These are phyloP conservation scores for Colletotrichum tamarilloi DNA, from an alignment of 2,329 filamentous ascomycete genomes.

Conservation along the genomic window DNA sequence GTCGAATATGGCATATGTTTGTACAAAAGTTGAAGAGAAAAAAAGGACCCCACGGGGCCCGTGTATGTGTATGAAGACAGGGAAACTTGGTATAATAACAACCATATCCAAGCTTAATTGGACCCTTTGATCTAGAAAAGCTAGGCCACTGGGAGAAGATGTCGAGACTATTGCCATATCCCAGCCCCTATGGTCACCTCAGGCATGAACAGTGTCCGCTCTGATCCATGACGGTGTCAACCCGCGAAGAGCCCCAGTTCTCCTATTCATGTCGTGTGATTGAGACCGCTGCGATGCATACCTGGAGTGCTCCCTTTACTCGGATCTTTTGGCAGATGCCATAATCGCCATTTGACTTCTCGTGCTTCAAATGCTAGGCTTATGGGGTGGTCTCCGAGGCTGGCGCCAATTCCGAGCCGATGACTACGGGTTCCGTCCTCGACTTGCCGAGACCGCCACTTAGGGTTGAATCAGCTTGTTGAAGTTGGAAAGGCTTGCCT, in stretches of 20 bases:
- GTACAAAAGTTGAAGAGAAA: not conserved
- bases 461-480: constrained; percentile 56
- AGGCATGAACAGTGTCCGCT: not conserved
- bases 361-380: not conserved
- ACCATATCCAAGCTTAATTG: not conserved
- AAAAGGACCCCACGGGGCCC: not conserved
- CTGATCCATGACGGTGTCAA: not conserved
- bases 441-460: constrained; percentile 51
- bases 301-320: not conserved
- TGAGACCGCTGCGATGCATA: not conserved
- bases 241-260: not conserved
- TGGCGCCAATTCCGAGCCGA: constrained; percentile 54
- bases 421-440: constrained; percentile 46
- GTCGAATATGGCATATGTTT: not conserved
- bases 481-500: constrained; percentile 46
- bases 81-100: not conserved
- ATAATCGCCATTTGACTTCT: too few species aligned
- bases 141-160: not conserved
- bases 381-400: constrained; percentile 16
- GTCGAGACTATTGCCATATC: not conserved
- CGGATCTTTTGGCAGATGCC: not conserved
- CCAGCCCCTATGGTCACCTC: not conserved
- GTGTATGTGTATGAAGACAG: not conserved
- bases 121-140: not conserved
- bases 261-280: not conserved